phyloP scores from a whole-genome alignment of 1,139 yeast species.

The Candida pseudocylindracea region DNA sequence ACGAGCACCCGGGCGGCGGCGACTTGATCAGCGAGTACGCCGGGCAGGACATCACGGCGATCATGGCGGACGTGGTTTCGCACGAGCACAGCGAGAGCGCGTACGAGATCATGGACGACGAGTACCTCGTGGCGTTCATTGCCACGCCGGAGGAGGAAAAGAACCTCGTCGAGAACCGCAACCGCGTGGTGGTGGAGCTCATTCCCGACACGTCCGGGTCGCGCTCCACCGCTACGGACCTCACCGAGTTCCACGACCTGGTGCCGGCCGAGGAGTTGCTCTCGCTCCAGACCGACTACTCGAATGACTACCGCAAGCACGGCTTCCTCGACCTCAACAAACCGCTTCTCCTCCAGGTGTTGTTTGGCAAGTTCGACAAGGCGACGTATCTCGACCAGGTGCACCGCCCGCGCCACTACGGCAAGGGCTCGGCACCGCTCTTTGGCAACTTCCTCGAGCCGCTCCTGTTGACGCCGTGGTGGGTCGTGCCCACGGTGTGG shows the following conservation, averaged over 20 bases:
- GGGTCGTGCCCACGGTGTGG: conserved; percentile 79
- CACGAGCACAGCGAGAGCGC: conserved; percentile 77
- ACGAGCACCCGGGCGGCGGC: conserved; percentile 78
- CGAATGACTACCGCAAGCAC: conserved; percentile 50
- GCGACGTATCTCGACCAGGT: conserved; percentile 90
- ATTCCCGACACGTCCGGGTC: no score
- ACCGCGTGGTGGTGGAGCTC: conserved; percentile 20
- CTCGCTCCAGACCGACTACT: conserved; percentile 58
- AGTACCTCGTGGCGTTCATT: conserved; percentile 22
- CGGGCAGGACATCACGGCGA: conserved; percentile 64
- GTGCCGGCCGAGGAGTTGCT: conserved; percentile 54
- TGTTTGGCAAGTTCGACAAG: conserved; percentile 51
- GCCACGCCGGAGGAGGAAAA: conserved; percentile 22
- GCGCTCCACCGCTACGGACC: conserved; percentile 9
- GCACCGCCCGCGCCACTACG: conserved; percentile 83
- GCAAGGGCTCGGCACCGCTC: conserved; percentile 68
- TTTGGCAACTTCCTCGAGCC: conserved; percentile 27
- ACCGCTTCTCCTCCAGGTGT: conserved; percentile 65
- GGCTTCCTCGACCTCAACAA: conserved; percentile 67
- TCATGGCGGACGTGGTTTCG: conserved; percentile 43
- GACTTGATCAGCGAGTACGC: conserved; percentile 56
- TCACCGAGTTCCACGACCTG: conserved; percentile 29
- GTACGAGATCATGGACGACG: conserved; percentile 75
- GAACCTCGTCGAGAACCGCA: conserved; percentile 17
- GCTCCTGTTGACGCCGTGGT: conserved; percentile 25